A percentile compares a stretch with the other conserved stretches of the same genome.
Conservation (phyloP, 2,329 filamentous ascomycete genomes). For the Botrytis porri region DNA sequence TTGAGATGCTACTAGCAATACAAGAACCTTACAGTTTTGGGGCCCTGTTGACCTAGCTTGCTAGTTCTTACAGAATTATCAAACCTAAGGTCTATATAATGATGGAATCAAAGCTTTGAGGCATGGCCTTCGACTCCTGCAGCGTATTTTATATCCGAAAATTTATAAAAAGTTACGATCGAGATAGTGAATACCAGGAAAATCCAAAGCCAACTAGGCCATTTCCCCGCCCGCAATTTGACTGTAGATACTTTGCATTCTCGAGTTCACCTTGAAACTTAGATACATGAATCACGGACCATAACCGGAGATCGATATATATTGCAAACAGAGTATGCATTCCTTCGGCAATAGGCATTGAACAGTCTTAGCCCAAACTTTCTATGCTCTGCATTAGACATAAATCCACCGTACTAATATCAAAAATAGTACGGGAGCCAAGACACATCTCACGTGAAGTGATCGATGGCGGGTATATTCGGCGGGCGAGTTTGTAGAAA, state of each 20-base stretch:
- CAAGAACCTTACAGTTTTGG: background rate
- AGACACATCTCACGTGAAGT: background rate
- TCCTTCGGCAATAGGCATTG: background rate
- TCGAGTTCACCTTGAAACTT: rapidly evolving
- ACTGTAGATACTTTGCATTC: background rate
- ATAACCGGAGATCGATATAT: background rate
- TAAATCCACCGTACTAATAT: rapidly evolving
- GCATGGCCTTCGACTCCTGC: background rate
- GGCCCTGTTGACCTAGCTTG: background rate
- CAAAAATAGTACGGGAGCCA: background rate
- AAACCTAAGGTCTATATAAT: background rate
- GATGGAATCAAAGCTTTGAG: background rate
- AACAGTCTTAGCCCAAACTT: background rate
- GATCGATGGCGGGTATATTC: background rate
- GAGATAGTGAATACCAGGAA: background rate
- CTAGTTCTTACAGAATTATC: background rate
- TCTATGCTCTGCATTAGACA: background rate
- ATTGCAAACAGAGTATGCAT: background rate
- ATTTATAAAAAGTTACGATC: background rate
- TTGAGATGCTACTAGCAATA: background rate
- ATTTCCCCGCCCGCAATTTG: no score
- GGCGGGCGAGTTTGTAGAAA: background rate
- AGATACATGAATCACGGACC: background rate
- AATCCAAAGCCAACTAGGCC: no score
- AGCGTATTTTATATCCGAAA: background rate